Conservation (phyloP, 345 rosid genomes). For the Odontarrhena argentea region DNA sequence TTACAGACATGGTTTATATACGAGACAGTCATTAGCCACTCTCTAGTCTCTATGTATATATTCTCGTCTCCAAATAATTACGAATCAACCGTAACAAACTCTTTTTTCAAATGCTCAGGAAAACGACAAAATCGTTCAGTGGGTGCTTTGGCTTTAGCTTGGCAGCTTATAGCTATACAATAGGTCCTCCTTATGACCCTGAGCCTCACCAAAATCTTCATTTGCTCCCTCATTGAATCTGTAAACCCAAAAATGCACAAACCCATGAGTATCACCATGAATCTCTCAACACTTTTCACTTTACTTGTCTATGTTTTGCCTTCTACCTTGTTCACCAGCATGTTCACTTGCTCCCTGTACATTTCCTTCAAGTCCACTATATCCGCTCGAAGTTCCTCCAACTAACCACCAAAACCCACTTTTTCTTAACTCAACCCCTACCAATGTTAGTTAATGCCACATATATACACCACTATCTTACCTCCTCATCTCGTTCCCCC, state of each 20-base stretch:
- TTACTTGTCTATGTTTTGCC: conserved; percentile 5
- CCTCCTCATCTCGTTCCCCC: conserved; percentile 99
- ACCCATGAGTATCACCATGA: conserved; percentile 19
- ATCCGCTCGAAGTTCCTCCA: conserved; percentile 99
- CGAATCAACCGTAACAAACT: conserved; percentile 20
- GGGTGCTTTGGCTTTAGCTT: background rate
- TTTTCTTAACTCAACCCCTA: conserved; percentile 5
- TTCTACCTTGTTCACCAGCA: conserved; percentile 93
- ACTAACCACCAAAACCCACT: conserved; percentile 50
- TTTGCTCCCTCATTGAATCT: conserved; percentile 40
- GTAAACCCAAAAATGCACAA: conserved; percentile 18
- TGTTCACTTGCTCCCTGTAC: conserved; percentile 99
- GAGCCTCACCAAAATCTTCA: conserved; percentile 12
- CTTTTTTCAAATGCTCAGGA: conserved; percentile 2
- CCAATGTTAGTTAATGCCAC: background rate
- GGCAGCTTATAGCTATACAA: conserved; percentile 37
- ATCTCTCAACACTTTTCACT: background rate
- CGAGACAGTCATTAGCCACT: background rate
- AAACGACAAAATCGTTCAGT: background rate
- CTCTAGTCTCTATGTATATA: background rate
- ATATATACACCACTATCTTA: conserved; percentile 33
- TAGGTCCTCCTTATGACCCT: conserved; percentile 6
- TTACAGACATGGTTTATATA: background rate
- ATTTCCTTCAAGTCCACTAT: conserved; percentile 97
- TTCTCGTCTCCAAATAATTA: conserved; percentile 31